Percentiles rank a stretch among this genome's conserved stretches.
phyloP scores from a whole-genome alignment of 495 filamentous ascomycete species.

The Aspergillus carlsbadensis region DNA sequence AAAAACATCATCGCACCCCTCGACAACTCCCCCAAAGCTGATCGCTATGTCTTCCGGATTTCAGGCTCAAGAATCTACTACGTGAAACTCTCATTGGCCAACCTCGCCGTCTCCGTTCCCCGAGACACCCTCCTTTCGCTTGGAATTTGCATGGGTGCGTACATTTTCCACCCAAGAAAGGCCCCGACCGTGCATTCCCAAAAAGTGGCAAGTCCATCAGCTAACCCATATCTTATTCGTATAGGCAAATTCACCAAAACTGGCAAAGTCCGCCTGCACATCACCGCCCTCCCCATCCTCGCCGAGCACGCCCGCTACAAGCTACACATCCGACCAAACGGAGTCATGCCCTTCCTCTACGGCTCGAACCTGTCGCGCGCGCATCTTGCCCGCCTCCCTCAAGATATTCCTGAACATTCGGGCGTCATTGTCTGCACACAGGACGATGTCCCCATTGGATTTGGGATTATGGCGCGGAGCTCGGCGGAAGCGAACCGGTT shows the following conservation, averaged over 20 bases:
- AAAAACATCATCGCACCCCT: slow-evolving; percentile 76
- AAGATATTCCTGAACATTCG: slow-evolving; percentile 64
- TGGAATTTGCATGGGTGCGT: slow-evolving; percentile 66
- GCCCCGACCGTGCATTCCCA: no score
- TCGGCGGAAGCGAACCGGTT: slow-evolving; percentile 76
- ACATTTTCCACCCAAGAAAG: not conserved
- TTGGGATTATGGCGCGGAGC: slow-evolving; percentile 79
- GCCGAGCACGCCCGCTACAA: slow-evolving; percentile 88
- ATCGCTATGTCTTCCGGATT: slow-evolving; percentile 82
- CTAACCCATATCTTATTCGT: not conserved
- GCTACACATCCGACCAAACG: slow-evolving; percentile 92
- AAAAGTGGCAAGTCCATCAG: no score
- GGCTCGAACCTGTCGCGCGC: slow-evolving; percentile 88
- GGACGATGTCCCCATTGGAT: slow-evolving; percentile 52
- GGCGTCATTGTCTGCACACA: slow-evolving; percentile 43
- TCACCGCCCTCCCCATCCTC: slow-evolving; percentile 68
- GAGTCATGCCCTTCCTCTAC: slow-evolving; percentile 90
- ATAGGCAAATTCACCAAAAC: slow-evolving; percentile 86
- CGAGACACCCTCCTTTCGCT: slow-evolving; percentile 76
- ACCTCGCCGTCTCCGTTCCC: slow-evolving; percentile 80
- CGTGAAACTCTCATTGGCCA: slow-evolving; percentile 79
- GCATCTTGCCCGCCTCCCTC: slow-evolving; percentile 83
- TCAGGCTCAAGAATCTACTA: slow-evolving; percentile 83
- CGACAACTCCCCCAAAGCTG: slow-evolving; percentile 52
- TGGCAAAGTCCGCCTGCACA: slow-evolving; percentile 63